Base-by-base conservation (phyloP, 2,329 filamentous ascomycete species). In the Scolecobasidium constrictum region DNA sequence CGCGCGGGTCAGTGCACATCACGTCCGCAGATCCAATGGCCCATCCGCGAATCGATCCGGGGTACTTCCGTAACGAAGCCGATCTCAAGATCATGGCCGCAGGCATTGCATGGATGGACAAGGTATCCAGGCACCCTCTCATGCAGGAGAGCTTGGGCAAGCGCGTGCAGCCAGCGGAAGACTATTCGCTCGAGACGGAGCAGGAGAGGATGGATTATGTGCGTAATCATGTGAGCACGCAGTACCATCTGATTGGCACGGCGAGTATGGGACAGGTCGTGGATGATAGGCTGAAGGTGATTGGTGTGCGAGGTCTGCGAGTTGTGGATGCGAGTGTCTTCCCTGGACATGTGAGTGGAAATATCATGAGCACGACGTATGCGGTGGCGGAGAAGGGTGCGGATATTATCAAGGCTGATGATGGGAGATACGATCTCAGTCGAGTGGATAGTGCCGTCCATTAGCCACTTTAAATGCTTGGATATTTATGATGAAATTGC, bases 1-100 rank as follows among this genome's bases (percentile, higher is more conserved):
- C 56, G 0, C 54, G 56, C 1, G 59, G 58, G 2, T 50, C 49
- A 5, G 50, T 56, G 1, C 57, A 59, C 35, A 56, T 62, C 23
- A 21, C 38, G 4, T 20, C 42, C 5, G 15, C 39, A 11, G 22
- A 41, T 11, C 16, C 22, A 4, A 15, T 23, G 15, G 23, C n/a
- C 16, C 15, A 33, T 19, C 42, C 42, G 7, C 4, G 22, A 11
- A 35, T 44, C 12, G n/a, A 33, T n/a, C 42, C 42, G 19, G 23
- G 31, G 5, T 44, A 44, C 19, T 31, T 44, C 42, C 26, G 26
- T 9, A 31, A 31, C n/a, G 9, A 7, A 9, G 34, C 34, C 9
- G 26, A 31, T 31, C 26, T 31, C 26, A 31, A 31, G n/a, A 31
- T 31, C 9, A 7, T 31, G 9, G 26, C 26, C n/a, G 26, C 26